A percentile compares a stretch with the other conserved stretches of the same genome.
Conservation (phyloP, 2,329 filamentous ascomycete species). For the Pseudocercospora musae region DNA sequence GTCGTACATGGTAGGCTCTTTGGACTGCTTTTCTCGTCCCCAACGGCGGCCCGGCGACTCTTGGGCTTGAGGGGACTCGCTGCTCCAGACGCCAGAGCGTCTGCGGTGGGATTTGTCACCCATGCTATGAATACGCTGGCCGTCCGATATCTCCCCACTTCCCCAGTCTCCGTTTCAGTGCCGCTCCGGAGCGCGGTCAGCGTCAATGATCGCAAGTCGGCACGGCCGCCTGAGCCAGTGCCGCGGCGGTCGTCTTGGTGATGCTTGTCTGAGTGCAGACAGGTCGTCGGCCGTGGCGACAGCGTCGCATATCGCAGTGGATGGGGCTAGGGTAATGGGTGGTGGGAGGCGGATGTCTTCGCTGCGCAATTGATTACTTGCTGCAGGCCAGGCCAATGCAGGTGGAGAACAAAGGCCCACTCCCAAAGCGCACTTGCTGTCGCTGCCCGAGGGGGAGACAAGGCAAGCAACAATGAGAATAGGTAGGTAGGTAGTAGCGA, state of each 20-base stretch:
- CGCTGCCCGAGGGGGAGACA: background rate
- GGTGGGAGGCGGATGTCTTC: background rate
- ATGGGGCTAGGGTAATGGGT: background rate
- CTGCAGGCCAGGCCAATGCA: too few species aligned
- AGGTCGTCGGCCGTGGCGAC: background rate
- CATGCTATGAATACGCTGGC: conserved; percentile 8
- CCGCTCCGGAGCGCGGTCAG: too few species aligned
- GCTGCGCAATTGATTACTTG: background rate
- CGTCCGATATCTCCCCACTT: background rate
- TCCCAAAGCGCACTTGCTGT: background rate
- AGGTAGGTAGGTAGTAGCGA: too few species aligned
- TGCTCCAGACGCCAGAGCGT: conserved; percentile 23
- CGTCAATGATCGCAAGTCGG: background rate
- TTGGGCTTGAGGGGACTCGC: conserved; percentile 15
- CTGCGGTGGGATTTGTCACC: conserved; percentile 19
- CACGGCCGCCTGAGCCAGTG: background rate
- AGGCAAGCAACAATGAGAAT: background rate
- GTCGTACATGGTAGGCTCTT: conserved; percentile 34
- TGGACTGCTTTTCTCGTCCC: conserved; percentile 24
- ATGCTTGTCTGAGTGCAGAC: background rate
- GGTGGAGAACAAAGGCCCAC: background rate
- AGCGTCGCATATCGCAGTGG: conserved; percentile 7
- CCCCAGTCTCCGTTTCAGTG: background rate
- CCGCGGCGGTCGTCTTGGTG: background rate
- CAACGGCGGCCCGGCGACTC: conserved; percentile 15